phyloP scores from a whole-genome alignment of 352 stramenopile genomes.

The Globisporangium middletonii region DNA sequence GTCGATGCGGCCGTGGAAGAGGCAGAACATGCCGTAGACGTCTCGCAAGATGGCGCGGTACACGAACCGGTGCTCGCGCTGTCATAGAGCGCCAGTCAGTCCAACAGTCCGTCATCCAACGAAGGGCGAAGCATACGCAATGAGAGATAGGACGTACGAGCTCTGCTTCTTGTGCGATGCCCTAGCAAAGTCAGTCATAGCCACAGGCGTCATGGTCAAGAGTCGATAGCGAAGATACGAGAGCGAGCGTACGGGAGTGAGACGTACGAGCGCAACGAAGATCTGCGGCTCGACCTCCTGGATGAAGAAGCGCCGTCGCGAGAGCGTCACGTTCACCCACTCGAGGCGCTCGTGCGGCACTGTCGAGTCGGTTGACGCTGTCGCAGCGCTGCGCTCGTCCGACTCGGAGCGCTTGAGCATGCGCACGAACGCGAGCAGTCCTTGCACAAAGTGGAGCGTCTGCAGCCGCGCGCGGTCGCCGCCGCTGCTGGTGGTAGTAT shows the following conservation, averaged over 20 bases:
- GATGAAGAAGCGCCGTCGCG: constrained; percentile 32
- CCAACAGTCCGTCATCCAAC: too few species aligned
- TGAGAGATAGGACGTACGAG: too few species aligned
- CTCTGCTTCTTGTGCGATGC: constrained; percentile 20
- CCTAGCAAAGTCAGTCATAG: constrained; percentile 10
- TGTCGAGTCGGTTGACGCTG: not conserved
- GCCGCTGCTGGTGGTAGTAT: not conserved
- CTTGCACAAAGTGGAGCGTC: constrained; percentile 45
- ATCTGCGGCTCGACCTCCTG: constrained; percentile 52
- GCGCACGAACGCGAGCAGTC: constrained; percentile 43
- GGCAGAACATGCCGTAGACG: constrained; percentile 43
- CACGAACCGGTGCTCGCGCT: constrained; percentile 30
- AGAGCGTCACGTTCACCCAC: constrained; percentile 45
- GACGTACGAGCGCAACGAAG: constrained; percentile 48
- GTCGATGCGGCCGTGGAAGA: constrained; percentile 53
- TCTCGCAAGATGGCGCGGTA: constrained; percentile 34
- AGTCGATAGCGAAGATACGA: not conserved
- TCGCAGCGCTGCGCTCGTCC: not conserved
- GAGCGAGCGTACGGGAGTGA: not conserved
- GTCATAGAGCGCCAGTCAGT: too few species aligned
- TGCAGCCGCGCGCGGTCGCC: constrained; percentile 15
- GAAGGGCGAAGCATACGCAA: too few species aligned
- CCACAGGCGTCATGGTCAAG: too few species aligned
- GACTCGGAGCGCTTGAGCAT: constrained; percentile 18
- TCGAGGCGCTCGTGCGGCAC: constrained; percentile 7